Base-by-base conservation (phyloP, 2,329 filamentous ascomycete genomes). In the Penicillium sclerotiorum region DNA sequence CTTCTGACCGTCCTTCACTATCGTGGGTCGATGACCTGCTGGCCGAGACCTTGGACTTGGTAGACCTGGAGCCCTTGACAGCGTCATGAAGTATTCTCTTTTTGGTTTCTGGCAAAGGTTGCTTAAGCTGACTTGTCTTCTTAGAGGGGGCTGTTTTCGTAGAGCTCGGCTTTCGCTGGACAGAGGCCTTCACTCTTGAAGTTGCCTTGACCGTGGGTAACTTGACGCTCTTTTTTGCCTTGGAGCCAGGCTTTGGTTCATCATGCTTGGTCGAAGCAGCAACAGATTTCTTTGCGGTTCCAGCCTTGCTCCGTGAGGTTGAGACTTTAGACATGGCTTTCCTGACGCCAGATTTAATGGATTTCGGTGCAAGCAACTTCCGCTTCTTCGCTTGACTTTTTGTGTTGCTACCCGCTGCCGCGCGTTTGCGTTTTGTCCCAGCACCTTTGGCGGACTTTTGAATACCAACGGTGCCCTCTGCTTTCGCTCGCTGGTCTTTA, bases 401-500 rank as follows among this genome's bases (percentile, higher is more conserved):
- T 3, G 25, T 13, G 15, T 25, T 33, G 11, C 18, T 25, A 27
- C 13, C 33, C 13, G 37, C 17, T 37, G 39, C 15, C 13, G 53
- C 56, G 20, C 55, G 41, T 56, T 72, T 73, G 47, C 70, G 68
- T 51, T 73, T 74, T 8, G 64, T 65, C 2, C 61, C 62, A 0
- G 50, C 39, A 12, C 18, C 30, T 11, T 39, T 37, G 33, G n/a
- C 13, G 2, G 47, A 43, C 25, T 60, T 57, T 33, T 49, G 59
- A 17, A 50, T 40, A 20, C 52, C 58, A 27, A 61, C 63, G 22
- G 50, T 35, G 20, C 45, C 37, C 54, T 62, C 8, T 41, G 57
- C 55, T 51, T 68, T 69, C 25, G 62, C 55, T 36, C 67, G 67
- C 49, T 68, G 67, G 12, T 69, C 66, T 42, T 73, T 73, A 45